phyloP scores from a whole-genome alignment of 202 grass and related monocot genomes.

The Carex sylvatica region DNA sequence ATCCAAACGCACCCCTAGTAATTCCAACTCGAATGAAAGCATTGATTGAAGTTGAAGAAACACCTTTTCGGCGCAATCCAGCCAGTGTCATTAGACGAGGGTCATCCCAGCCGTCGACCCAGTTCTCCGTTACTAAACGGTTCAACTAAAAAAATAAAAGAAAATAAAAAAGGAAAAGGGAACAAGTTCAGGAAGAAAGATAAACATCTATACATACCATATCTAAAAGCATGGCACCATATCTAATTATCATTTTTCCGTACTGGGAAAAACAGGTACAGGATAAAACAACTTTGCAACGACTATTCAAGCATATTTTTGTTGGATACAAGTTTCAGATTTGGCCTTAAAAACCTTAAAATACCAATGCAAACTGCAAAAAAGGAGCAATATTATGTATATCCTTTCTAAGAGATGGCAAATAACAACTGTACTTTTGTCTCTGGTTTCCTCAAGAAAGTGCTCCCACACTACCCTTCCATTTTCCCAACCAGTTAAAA shows the following conservation, averaged over 20 bases:
- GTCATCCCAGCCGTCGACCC: constrained; percentile 96
- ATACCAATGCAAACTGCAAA: background rate
- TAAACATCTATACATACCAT: background rate
- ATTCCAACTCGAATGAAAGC: constrained; percentile 85
- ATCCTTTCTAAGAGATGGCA: background rate
- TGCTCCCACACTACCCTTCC: background rate
- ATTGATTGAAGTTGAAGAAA: constrained; percentile 81
- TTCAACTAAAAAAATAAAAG: constrained; percentile 57
- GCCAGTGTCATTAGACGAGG: constrained; percentile 84
- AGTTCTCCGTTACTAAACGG: constrained; percentile 84
- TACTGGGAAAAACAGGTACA: background rate
- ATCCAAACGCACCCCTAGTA: too few relatives aligned
- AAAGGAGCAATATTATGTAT: background rate
- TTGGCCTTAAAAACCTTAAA: background rate
- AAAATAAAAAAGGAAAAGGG: background rate
- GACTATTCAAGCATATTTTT: background rate
- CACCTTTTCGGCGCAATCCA: constrained; percentile 74
- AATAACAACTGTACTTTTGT: background rate
- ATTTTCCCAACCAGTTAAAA: background rate
- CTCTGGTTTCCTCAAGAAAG: background rate
- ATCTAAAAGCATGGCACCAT: constrained; percentile 15
- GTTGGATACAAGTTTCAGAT: background rate
- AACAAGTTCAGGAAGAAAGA: background rate
- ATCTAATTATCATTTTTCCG: constrained; percentile 6
- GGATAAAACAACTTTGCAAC: background rate